These are phyloP conservation scores for Trichoderma polysporum DNA, from an alignment of 2,329 filamentous ascomycete genomes.

Conservation along the genomic window DNA sequence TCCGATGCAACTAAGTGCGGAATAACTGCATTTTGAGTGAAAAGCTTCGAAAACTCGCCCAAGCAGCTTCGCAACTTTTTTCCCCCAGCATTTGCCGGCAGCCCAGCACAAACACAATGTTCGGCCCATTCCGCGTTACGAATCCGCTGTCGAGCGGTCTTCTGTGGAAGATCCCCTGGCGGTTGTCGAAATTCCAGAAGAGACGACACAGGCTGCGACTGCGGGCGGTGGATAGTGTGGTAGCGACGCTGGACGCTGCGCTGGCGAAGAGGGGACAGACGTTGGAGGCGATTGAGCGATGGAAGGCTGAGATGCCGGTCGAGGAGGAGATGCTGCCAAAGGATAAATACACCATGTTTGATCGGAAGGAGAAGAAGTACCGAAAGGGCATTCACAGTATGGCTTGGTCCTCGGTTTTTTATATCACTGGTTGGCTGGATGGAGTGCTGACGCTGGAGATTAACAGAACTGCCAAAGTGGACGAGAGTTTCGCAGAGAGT, in stretches of 20 bases:
- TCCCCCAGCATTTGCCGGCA: background rate
- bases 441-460: constrained; percentile 24
- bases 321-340: constrained; percentile 93
- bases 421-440: background rate
- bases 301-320: constrained; percentile 94
- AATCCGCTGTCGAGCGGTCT: constrained; percentile 76
- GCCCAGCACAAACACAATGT: constrained; percentile 57
- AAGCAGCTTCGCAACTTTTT: background rate
- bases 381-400: constrained; percentile 96
- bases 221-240: constrained; percentile 81
- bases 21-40: constrained; percentile 8
- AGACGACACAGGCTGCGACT: constrained; percentile 79
- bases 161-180: constrained; percentile 97
- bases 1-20: background rate
- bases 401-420: constrained; percentile 38
- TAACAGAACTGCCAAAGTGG: constrained; percentile 80
- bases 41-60: constrained; percentile 6
- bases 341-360: constrained; percentile 98
- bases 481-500: constrained; percentile 90
- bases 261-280: constrained; percentile 71
- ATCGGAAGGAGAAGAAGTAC: constrained; percentile 92
- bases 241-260: constrained; percentile 77
- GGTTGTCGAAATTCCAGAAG: constrained; percentile 89
- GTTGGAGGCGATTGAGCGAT: constrained; percentile 77
- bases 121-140: constrained; percentile 78